phyloP scores from a whole-genome alignment of 331 rosid species.

The Acacia pycnantha region DNA sequence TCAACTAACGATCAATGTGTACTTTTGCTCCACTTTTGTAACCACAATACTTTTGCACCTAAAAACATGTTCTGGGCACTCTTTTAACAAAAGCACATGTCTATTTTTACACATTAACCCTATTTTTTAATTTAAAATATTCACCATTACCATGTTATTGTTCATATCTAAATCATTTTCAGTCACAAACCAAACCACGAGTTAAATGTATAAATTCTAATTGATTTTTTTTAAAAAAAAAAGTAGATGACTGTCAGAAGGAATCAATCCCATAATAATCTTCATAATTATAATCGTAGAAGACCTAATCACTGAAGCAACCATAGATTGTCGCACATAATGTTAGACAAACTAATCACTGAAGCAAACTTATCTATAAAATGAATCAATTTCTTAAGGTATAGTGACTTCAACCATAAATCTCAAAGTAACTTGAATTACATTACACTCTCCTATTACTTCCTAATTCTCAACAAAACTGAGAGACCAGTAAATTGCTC shows the following conservation, averaged over 20 bases:
- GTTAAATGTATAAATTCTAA: not conserved
- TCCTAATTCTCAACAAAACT: not conserved
- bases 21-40: no score
- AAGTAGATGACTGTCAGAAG: not conserved
- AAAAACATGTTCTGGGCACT: no score
- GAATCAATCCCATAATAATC: not conserved
- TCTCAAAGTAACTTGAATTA: not conserved
- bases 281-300: no score
- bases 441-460: not conserved
- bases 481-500: not conserved
- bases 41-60: no score
- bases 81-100: no score
- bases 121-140: not conserved
- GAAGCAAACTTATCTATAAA: not conserved
- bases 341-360: not conserved
- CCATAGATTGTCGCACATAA: not conserved
- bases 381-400: not conserved
- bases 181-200: not conserved
- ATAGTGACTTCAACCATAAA: not conserved
- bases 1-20: no score
- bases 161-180: not conserved
- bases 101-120: no score
- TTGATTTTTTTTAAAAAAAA: no score
- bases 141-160: not conserved
- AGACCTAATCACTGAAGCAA: no score